Evolutionary conservation across 768 basidiomycete genomes (phyloP).

Genomic region (Mycena olivaceomarginata): DNA sequence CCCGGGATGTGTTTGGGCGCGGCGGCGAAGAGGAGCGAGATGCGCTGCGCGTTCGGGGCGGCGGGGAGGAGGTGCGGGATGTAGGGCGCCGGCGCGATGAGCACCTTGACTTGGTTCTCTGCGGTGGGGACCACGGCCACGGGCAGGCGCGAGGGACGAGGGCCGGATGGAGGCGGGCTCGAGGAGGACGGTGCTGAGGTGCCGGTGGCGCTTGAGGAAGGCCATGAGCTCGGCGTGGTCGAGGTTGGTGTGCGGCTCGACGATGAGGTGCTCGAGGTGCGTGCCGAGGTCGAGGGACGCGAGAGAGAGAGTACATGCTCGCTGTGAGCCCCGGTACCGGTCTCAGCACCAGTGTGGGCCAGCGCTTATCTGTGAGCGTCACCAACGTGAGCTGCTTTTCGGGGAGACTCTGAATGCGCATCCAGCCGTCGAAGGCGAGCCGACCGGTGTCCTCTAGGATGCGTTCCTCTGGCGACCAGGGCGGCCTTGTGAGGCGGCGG

Average conservation of each 20-base stretch:
- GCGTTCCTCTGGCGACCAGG: slow-evolving; percentile 37
- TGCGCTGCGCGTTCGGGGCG: slow-evolving; percentile 19
- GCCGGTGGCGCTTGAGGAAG: slow-evolving; percentile 25
- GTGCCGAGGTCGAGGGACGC: slow-evolving; percentile 23
- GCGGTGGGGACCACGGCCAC: background rate
- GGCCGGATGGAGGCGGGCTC: background rate
- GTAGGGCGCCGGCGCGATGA: slow-evolving; percentile 25
- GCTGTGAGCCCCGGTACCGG: slow-evolving; percentile 10
- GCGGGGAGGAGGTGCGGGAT: slow-evolving; percentile 39
- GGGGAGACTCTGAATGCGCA: slow-evolving; percentile 34
- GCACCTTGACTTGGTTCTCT: slow-evolving; percentile 1
- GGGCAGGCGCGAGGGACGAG: slow-evolving; percentile 10
- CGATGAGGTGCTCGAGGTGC: background rate
- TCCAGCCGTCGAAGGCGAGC: slow-evolving; percentile 38
- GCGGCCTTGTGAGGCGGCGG: background rate
- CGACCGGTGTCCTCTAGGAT: slow-evolving; percentile 28
- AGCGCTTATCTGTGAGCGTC: slow-evolving; percentile 19
- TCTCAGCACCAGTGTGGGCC: slow-evolving; percentile 14
- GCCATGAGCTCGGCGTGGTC: slow-evolving; percentile 20
- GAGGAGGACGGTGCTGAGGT: background rate
- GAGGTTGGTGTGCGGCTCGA: background rate
- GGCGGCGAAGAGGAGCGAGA: background rate
- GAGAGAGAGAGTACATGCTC: slow-evolving; percentile 18
- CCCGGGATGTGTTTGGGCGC: background rate
- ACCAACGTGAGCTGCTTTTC: slow-evolving; percentile 29